Evolutionary conservation across 176 grass and related monocot genomes (phyloP).

Genomic region (Musa itinerans): DNA sequence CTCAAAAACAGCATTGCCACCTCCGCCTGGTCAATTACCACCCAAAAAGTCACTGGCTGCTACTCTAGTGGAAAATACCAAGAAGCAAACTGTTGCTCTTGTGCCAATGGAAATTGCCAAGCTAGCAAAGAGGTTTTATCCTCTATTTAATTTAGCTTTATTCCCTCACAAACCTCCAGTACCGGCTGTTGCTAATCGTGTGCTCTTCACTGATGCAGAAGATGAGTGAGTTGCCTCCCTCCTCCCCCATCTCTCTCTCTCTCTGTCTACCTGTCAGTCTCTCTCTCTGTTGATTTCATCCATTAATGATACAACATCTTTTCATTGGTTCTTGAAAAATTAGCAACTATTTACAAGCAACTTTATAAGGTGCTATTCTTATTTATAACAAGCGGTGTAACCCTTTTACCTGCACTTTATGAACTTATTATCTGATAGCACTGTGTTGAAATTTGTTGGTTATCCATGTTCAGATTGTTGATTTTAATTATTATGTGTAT

Average conservation of each 20-base stretch:
- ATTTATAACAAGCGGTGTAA: not conserved
- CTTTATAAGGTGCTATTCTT: not conserved
- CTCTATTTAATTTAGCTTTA: constrained; percentile 51
- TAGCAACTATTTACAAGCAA: not conserved
- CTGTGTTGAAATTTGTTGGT: not conserved
- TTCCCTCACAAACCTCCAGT: constrained; percentile 81
- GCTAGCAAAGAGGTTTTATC: constrained; percentile 50
- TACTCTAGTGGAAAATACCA: constrained; percentile 63
- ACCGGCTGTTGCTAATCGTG: constrained; percentile 49
- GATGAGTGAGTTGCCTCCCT: constrained; percentile 30
- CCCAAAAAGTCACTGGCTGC: constrained; percentile 79
- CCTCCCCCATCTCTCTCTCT: constrained; percentile 10
- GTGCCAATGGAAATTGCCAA: constrained; percentile 73
- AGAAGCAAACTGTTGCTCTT: constrained; percentile 60
- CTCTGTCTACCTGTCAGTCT: not conserved
- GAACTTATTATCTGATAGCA: not conserved
- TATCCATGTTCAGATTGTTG: not conserved
- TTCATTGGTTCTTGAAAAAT: no score
- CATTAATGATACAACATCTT: no score
- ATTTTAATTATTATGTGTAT: not conserved
- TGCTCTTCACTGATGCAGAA: constrained; percentile 97
- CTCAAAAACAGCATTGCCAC: constrained; percentile 21
- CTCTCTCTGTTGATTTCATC: no score
- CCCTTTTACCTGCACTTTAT: not conserved
- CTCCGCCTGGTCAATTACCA: constrained; percentile 39